Evolutionary conservation across 2,329 filamentous ascomycete genomes (phyloP).

Genomic region (Colletotrichum kahawae): DNA sequence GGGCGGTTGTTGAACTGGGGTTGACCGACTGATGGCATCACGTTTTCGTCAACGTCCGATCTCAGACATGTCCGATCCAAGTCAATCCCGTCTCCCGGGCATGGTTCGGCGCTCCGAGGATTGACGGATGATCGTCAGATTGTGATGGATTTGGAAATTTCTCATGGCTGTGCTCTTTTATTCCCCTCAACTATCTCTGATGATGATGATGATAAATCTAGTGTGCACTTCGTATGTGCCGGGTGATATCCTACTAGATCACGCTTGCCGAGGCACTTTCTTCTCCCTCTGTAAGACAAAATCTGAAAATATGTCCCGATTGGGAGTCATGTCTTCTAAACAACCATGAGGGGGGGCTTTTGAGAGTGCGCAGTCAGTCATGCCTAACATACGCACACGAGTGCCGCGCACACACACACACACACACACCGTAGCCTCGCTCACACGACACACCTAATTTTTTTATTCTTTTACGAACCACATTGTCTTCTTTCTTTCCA

Average conservation of each 20-base stretch:
- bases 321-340: background rate
- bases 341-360: background rate
- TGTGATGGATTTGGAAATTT: background rate
- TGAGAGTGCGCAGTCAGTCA: background rate
- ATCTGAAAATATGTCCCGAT: conserved; percentile 13
- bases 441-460: background rate
- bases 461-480: background rate
- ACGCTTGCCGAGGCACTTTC: background rate
- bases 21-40: background rate
- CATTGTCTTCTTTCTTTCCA: background rate
- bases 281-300: background rate
- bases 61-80: background rate
- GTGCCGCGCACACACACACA: background rate
- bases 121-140: background rate
- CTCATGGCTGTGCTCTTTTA: background rate
- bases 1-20: background rate
- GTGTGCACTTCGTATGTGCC: background rate
- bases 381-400: background rate
- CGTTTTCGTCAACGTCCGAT: conserved; percentile 4
- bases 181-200: background rate
- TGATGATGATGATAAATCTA: background rate
- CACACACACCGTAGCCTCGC: background rate
- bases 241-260: background rate
- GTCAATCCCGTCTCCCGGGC: background rate
- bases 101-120: background rate